Evolutionary conservation across 2,329 filamentous ascomycete species (phyloP).

Genomic region (Epichloe gansuensis): DNA sequence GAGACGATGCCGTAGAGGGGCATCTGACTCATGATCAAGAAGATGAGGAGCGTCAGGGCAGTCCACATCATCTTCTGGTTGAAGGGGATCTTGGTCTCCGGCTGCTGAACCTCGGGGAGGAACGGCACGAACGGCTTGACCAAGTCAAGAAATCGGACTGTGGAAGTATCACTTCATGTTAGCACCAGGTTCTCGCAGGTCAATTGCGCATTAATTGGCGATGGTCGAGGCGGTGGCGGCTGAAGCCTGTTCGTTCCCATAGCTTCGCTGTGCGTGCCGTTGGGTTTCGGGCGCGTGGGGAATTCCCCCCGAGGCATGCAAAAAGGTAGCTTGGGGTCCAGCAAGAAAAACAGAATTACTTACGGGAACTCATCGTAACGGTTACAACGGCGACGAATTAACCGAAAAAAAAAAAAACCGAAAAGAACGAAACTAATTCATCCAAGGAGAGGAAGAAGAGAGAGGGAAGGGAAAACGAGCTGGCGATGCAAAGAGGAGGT

Average conservation of each 20-base stretch:
- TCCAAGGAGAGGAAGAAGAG: constrained; percentile 23
- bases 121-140: constrained; percentile 99
- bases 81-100: constrained; percentile 97
- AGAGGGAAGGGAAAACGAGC: constrained; percentile 22
- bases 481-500: constrained; percentile 17
- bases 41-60: constrained; percentile 88
- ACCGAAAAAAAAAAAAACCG: constrained; percentile 14
- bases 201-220: constrained; percentile 16
- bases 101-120: constrained; percentile 96
- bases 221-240: neutral
- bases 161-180: constrained; percentile 11
- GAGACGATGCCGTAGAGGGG: constrained; percentile 98
- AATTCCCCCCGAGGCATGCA: neutral
- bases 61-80: constrained; percentile 98
- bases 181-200: constrained; percentile 13
- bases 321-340: constrained; percentile 6
- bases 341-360: constrained; percentile 21
- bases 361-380: constrained; percentile 43
- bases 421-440: constrained; percentile 28
- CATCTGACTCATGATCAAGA: constrained; percentile 99
- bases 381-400: constrained; percentile 13
- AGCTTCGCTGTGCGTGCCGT: neutral
- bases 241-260: constrained; percentile 3
- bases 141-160: constrained; percentile 98
- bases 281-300: neutral